Evolutionary conservation across 306 rosid genomes (phyloP).

Genomic region (Lablab purpureus): DNA sequence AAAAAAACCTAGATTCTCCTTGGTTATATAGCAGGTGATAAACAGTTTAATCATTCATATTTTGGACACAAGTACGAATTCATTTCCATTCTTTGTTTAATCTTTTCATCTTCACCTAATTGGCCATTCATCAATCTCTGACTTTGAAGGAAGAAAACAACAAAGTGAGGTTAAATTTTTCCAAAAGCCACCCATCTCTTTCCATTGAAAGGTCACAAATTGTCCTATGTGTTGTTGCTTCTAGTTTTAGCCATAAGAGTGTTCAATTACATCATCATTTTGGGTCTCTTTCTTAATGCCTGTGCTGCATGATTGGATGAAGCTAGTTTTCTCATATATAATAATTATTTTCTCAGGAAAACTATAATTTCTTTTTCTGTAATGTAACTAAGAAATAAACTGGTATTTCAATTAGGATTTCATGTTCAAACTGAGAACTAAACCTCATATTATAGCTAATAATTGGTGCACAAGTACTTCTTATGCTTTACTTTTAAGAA

Average conservation of each 20-base stretch:
- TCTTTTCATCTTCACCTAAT: neutral
- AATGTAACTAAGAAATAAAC: too few relatives aligned
- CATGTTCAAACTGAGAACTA: too few relatives aligned
- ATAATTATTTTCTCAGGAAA: too few relatives aligned
- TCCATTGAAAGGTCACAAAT: constrained; percentile 8
- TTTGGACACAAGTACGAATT: too few relatives aligned
- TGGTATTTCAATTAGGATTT: too few relatives aligned
- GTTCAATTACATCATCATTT: neutral
- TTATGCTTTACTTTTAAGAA: neutral
- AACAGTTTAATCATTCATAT: too few relatives aligned
- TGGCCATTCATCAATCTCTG: neutral
- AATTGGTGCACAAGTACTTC: neutral
- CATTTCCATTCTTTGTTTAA: neutral
- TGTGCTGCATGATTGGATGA: too few relatives aligned
- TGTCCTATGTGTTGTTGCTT: neutral
- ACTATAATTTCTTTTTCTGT: too few relatives aligned
- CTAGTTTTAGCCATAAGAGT: neutral
- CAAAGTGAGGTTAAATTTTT: neutral
- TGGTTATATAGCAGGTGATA: too few relatives aligned
- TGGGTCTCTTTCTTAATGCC: neutral
- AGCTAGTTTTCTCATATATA: too few relatives aligned
- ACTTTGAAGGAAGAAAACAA: constrained; percentile 16
- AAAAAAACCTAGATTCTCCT: too few relatives aligned
- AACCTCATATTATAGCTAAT: too few relatives aligned
- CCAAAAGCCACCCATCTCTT: neutral